These are phyloP conservation scores for Phaeosphaeria sp. DNA, from an alignment of 2,329 filamentous ascomycete genomes.

Conservation along the genomic window DNA sequence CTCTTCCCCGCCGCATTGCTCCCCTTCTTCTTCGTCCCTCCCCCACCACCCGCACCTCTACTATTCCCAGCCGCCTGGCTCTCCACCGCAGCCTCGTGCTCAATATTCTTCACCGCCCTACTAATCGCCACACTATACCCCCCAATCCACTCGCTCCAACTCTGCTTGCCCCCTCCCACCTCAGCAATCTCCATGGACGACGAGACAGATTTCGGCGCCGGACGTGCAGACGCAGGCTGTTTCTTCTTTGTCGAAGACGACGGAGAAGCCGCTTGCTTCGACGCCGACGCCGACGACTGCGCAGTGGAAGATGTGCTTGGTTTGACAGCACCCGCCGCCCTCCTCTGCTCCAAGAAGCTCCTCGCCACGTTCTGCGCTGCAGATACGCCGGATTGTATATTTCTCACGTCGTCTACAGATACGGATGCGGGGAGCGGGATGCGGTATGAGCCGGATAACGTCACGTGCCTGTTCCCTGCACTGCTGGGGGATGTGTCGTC, in stretches of 20 bases:
- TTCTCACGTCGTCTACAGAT: constrained; percentile 40
- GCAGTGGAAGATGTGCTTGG: background rate
- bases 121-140: constrained; percentile 47
- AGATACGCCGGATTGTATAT: constrained; percentile 41
- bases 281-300: constrained; percentile 6
- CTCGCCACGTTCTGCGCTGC: constrained; percentile 44
- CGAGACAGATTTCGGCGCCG: constrained; percentile 9
- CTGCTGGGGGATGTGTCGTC: constrained; percentile 8
- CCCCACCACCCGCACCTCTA: constrained; percentile 7
- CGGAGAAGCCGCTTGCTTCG: no score
- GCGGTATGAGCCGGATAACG: constrained; percentile 43
- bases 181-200: constrained; percentile 22
- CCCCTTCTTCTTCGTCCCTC: constrained; percentile 11
- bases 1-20: constrained; percentile 10
- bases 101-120: constrained; percentile 44
- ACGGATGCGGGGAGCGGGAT: constrained; percentile 44
- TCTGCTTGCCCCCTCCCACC: constrained; percentile 29
- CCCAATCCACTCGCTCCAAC: constrained; percentile 48
- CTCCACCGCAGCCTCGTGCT: constrained; percentile 45
- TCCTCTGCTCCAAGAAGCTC: constrained; percentile 39
- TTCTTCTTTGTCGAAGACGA: constrained; percentile 7
- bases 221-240: constrained; percentile 4
- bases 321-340: constrained; percentile 18
- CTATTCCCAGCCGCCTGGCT: constrained; percentile 18
- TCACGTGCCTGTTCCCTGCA: constrained; percentile 36